Evolutionary conservation across 2,329 filamentous ascomycete genomes (phyloP), one percentile per base, ranked within the genome.

Genomic region (Apiospora pterosperma): DNA sequence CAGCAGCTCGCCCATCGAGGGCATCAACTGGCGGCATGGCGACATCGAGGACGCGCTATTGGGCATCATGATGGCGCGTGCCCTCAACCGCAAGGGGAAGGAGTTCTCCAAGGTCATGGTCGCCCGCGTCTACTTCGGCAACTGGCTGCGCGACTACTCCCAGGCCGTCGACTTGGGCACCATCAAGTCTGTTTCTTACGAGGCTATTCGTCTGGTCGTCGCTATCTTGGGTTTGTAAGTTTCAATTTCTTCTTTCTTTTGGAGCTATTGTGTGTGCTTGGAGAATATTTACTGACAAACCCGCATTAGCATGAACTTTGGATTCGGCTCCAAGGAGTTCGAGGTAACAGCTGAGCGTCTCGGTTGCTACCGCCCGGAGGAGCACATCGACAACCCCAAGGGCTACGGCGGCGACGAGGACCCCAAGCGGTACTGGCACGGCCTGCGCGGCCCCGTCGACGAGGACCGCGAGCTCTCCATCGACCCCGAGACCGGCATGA

Each of bases 101-200:
- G 96, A 94, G 74, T 97, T 97, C 80, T 88, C 86, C 81, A 96
- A 96, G 81, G 86, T 97, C 73, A 91, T 90, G 75, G 91, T 97
- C 68, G 92, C 94, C 69, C 88, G 93, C 67, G 92, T 96, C 68
- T 97, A 97, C 82, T 97, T 97, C 81, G 94, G 94, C 69, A 97
- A 97, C 82, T 97, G 94, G 94, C 87, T 97, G 38, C 88, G 85
- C 66, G 94, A 97, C 79, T 97, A 97, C 79, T 96, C 92, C 62
- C 94, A 97, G 79, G 94, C 93, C 66, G 91, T 97, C 72, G 94
- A 97, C 77, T 92, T 97, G 61, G 94, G 93, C 67, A 96, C 93
- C 4, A 88, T 97, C 79, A 97, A 97, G 81, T 87, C 90, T 71
- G 93, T 97, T 68, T 95, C 92, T 63, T 90, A 92, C 62, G 93